Evolutionary conservation across 2,329 filamentous ascomycete species (phyloP).

Genomic region (Pseudogymnoascus sp.): DNA sequence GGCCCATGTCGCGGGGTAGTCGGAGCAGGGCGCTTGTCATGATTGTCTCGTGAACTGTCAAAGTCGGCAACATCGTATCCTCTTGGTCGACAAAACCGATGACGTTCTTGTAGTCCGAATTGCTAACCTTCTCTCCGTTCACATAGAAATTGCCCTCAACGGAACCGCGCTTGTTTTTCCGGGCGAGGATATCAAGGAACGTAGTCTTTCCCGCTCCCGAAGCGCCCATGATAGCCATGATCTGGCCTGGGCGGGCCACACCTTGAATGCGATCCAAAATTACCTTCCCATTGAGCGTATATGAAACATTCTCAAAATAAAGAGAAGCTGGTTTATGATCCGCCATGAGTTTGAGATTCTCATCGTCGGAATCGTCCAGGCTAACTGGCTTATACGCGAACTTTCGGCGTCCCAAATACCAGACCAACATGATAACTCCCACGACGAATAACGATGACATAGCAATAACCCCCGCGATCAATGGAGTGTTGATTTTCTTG

Average conservation of each 20-base stretch:
- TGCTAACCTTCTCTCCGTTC: conserved; percentile 82
- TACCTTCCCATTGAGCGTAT: conserved; percentile 77
- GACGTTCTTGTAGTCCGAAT: conserved; percentile 80
- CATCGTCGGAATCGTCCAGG: conserved; percentile 83
- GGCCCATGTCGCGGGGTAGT: conserved; percentile 86
- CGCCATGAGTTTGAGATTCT: conserved; percentile 75
- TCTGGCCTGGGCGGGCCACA: conserved; percentile 86
- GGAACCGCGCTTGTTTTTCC: conserved; percentile 88
- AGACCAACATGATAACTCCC: conserved; percentile 72
- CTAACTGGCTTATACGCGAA: conserved; percentile 65
- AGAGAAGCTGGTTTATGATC: conserved; percentile 88
- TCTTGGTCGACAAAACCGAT: conserved; percentile 98
- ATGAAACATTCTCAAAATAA: conserved; percentile 81
- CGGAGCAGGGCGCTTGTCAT: conserved; percentile 86
- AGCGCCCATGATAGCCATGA: conserved; percentile 96
- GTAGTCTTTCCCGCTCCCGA: conserved; percentile 97
- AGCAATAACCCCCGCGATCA: conserved; percentile 91
- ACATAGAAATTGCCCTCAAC: conserved; percentile 78
- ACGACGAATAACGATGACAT: conserved; percentile 79
- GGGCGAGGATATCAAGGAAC: conserved; percentile 88
- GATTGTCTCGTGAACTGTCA: conserved; percentile 97
- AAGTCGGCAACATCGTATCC: conserved; percentile 88
- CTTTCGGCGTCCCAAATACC: conserved; percentile 77
- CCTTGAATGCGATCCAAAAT: conserved; percentile 77
- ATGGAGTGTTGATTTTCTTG: conserved; percentile 91